phyloP scores from a whole-genome alignment of 2,329 filamentous ascomycete genomes.

The Fusarium denticulatum region DNA sequence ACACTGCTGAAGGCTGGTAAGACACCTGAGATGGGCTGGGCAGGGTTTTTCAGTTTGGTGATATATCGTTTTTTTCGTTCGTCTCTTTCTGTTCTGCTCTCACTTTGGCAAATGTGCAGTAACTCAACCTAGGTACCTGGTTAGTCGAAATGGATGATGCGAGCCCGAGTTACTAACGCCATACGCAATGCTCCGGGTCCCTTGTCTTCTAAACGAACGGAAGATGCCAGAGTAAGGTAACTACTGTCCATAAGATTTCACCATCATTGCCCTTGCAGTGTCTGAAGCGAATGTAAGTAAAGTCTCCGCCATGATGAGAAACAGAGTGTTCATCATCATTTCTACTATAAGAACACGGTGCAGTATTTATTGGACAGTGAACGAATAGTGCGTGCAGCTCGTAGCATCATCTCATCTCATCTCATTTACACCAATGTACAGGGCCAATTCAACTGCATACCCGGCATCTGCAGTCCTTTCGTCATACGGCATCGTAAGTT shows the following conservation, averaged over 20 bases:
- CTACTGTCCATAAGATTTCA: background rate
- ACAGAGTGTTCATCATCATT: constrained; percentile 1
- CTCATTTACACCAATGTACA: constrained; percentile 11
- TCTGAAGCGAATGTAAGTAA: background rate
- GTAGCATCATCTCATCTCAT: background rate
- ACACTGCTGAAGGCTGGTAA: constrained; percentile 18
- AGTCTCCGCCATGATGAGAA: background rate
- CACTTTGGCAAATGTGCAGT: background rate
- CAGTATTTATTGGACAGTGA: background rate
- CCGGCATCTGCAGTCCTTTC: constrained; percentile 9
- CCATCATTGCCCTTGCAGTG: background rate
- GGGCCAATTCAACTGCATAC: constrained; percentile 18
- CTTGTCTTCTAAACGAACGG: background rate
- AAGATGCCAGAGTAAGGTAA: background rate
- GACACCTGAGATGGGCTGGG: constrained; percentile 28
- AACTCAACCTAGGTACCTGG: background rate
- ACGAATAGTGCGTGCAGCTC: constrained; percentile 1
- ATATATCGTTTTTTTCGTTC: constrained; percentile 22
- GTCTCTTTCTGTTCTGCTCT: background rate
- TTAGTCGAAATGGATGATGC: background rate
- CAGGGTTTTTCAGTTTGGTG: background rate
- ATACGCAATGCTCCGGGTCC: background rate
- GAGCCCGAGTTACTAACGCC: background rate
- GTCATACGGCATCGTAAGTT: constrained; percentile 16
- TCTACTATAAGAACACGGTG: background rate